Base-by-base conservation (phyloP, 2,329 filamentous ascomycete species). In the Triangularia setosa region DNA sequence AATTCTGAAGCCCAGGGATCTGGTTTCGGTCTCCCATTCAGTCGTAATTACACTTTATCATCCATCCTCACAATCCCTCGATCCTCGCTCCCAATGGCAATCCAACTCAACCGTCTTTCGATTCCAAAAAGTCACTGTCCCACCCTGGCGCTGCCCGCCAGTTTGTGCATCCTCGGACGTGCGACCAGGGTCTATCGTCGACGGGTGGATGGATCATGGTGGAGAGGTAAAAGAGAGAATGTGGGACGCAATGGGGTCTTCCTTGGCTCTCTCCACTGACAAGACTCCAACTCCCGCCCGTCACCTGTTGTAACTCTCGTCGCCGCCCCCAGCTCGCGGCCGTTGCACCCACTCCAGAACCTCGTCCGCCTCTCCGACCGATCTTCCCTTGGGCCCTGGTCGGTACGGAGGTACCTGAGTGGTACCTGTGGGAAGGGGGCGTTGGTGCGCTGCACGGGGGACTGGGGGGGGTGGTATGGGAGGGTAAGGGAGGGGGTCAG, bases 261-360 rank as follows among this genome's bases (percentile, higher is more conserved):
- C 23, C 52, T 55, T 55, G 24, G 52, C 52, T 27, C 54, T 65
- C 28, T 56, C 60, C 30, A 33, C 62, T 52, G 55, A 40, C 59
- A 23, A 52, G 16, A 61, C 59, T 64, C 66, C 18, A 48, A 48
- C 40, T 48, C 40, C 40, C 40, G 40, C 40, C 63, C 60, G 60
- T 67, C 68, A 64, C 56, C 66, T 68, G 68, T 53, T 65, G 63
- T 56, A 9, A 48, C 40, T 48, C 40, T 48, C 12, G 40, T 48
- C 40, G 40, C 40, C 18, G 58, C 40, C 58, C 66, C 65, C 63
- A 62, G 65, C 64, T 67, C 65, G 63, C 64, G 65, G 68, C 64
- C 65, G 65, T 71, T 69, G 65, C 68, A 70, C 65, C 68, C 63
- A 52, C 64, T 69, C 66, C 60, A 68, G 67, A 61, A 59, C 64